These are phyloP conservation scores for Neodidymelliopsis sp. DNA, from an alignment of 2,329 filamentous ascomycete species.

Conservation along the genomic window DNA sequence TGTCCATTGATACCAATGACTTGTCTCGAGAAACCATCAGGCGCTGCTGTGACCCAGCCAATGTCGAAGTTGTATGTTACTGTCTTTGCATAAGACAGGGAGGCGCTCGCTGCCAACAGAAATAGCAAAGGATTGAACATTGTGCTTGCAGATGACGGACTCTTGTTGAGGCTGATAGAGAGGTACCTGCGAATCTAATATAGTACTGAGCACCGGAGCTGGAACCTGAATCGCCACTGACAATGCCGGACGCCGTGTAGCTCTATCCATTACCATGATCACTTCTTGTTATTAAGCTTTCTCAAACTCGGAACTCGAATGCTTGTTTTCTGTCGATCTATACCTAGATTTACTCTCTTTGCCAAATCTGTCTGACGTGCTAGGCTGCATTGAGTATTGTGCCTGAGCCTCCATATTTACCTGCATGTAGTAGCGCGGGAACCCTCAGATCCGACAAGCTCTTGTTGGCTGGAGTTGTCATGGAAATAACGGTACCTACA, in stretches of 20 bases:
- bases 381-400: background rate
- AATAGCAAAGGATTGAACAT: conserved; percentile 16
- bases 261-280: background rate
- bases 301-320: background rate
- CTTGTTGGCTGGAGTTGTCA: background rate
- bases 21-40: conserved; percentile 42
- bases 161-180: background rate
- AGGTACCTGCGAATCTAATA: background rate
- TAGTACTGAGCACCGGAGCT: background rate
- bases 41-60: conserved; percentile 55
- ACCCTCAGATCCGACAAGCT: background rate
- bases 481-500: background rate
- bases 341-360: background rate
- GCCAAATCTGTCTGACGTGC: background rate
- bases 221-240: background rate
- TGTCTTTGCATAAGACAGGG: conserved; percentile 37
- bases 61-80: conserved; percentile 61
- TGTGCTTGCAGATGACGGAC: background rate
- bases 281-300: conserved; percentile 2
- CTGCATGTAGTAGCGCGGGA: conserved; percentile 12
- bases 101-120: conserved; percentile 16
- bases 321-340: conserved; percentile 9
- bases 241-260: background rate
- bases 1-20: conserved; percentile 73
- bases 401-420: conserved; percentile 6